phyloP scores from a whole-genome alignment of 192 early-diverging fungal species.

The Glomus cerebriforme region DNA sequence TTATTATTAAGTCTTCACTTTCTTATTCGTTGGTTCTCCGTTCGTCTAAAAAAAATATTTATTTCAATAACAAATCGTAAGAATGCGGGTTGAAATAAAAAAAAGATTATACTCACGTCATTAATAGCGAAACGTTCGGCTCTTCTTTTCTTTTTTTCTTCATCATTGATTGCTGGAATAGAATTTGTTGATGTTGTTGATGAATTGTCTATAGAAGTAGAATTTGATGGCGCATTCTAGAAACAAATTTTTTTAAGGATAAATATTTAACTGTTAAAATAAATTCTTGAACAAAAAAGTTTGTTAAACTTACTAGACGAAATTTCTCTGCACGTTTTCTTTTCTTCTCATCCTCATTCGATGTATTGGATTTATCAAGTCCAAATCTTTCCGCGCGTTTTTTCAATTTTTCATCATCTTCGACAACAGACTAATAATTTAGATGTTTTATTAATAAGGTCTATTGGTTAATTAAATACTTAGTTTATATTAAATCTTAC shows the following conservation, averaged over 20 bases:
- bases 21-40: slow-evolving; percentile 20
- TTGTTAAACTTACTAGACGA: slow-evolving; percentile 29
- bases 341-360: slow-evolving; percentile 65
- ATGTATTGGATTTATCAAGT: background rate
- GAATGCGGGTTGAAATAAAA: no score
- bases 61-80: background rate
- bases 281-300: background rate
- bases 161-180: background rate
- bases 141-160: slow-evolving; percentile 26
- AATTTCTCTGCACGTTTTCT: slow-evolving; percentile 64
- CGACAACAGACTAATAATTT: slow-evolving; percentile 26
- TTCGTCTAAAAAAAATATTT: background rate
- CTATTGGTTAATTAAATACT: background rate
- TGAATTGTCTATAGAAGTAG: background rate
- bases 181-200: background rate
- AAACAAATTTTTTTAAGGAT: background rate
- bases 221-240: background rate
- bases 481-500: background rate
- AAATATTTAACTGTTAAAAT: background rate
- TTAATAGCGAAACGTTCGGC: background rate
- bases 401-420: slow-evolving; percentile 67
- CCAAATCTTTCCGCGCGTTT: slow-evolving; percentile 66
- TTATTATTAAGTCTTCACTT: slow-evolving; percentile 11
- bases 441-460: no score
- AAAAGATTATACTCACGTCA: background rate